A percentile compares a stretch with the other conserved stretches of the same genome.
phyloP scores from a whole-genome alignment of 2,329 filamentous ascomycete species.

The Neoascochyta sp. region DNA sequence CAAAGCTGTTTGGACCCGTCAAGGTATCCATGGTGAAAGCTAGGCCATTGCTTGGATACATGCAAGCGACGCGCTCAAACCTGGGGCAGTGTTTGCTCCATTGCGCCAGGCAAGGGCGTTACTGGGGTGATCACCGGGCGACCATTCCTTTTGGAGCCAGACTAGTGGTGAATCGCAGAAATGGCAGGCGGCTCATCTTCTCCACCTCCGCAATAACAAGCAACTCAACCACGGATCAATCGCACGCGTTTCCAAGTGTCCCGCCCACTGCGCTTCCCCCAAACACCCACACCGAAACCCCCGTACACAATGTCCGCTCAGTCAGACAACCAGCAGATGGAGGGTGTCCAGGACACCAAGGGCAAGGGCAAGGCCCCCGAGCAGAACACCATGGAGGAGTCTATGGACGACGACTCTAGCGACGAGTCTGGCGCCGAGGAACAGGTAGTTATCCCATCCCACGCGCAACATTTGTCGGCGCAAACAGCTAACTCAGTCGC shows the following conservation, averaged over 20 bases:
- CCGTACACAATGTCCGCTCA: conserved; percentile 32
- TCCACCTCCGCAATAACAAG: conserved; percentile 22
- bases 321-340: conserved; percentile 36
- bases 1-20: too few relatives aligned
- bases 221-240: conserved; percentile 11
- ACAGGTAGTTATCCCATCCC: conserved; percentile 47
- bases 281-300: conserved; percentile 3
- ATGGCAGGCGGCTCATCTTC: conserved; percentile 10
- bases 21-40: too few relatives aligned
- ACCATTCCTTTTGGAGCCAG: conserved; percentile 4
- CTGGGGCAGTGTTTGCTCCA: conserved; percentile 17
- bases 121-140: conserved; percentile 8
- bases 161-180: conserved; percentile 8
- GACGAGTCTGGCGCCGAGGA: conserved; percentile 64
- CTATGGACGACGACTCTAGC: conserved; percentile 64
- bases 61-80: too few relatives aligned
- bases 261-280: conserved; percentile 2
- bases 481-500: conserved; percentile 25
- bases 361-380: conserved; percentile 81
- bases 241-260: conserved; percentile 5
- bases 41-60: too few relatives aligned
- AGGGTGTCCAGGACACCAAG: conserved; percentile 54
- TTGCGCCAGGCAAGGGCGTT: conserved; percentile 12
- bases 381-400: conserved; percentile 65
- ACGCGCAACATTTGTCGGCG: conserved; percentile 1